Evolutionary conservation across 2,329 filamentous ascomycete genomes (phyloP).

Genomic region (Sporothrix schenckii): DNA sequence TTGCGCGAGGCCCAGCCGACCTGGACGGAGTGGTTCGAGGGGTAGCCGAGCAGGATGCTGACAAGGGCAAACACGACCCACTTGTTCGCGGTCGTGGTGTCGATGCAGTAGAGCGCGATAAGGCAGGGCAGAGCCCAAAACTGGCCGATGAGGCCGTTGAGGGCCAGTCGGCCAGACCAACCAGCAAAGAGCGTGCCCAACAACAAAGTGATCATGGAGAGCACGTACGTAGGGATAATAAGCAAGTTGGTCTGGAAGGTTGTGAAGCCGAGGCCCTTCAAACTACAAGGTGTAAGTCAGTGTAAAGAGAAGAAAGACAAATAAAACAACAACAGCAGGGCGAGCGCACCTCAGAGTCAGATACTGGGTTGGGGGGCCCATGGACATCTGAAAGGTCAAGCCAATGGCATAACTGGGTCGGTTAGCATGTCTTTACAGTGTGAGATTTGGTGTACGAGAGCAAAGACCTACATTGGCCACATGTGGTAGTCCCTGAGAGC

Average conservation of each 20-base stretch:
- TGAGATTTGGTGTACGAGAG: not conserved
- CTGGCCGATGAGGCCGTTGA: conserved; percentile 54
- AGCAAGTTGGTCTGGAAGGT: conserved; percentile 67
- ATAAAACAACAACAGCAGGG: too few species aligned
- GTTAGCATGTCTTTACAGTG: not conserved
- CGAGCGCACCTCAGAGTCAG: conserved; percentile 55
- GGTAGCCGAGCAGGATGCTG: conserved; percentile 48
- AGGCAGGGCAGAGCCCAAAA: conserved; percentile 65
- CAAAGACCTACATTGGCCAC: conserved; percentile 50
- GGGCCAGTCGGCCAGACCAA: conserved; percentile 53
- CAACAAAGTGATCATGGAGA: conserved; percentile 46
- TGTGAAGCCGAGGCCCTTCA: conserved; percentile 60
- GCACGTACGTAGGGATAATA: conserved; percentile 56
- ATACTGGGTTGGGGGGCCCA: conserved; percentile 54
- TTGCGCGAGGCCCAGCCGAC: conserved; percentile 58
- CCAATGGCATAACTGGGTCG: conserved; percentile 45
- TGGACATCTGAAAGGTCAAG: conserved; percentile 58
- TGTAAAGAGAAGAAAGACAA: conserved; percentile 40
- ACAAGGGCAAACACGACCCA: conserved; percentile 51
- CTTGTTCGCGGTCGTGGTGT: conserved; percentile 45
- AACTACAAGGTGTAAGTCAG: conserved; percentile 43
- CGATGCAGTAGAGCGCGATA: conserved; percentile 51
- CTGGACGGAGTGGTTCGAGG: conserved; percentile 52
- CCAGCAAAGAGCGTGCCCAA: conserved; percentile 47
- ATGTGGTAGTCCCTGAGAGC: conserved; percentile 48